Base-by-base conservation (phyloP, 331 rosid species). In the Rhamnella rubrinervis region DNA sequence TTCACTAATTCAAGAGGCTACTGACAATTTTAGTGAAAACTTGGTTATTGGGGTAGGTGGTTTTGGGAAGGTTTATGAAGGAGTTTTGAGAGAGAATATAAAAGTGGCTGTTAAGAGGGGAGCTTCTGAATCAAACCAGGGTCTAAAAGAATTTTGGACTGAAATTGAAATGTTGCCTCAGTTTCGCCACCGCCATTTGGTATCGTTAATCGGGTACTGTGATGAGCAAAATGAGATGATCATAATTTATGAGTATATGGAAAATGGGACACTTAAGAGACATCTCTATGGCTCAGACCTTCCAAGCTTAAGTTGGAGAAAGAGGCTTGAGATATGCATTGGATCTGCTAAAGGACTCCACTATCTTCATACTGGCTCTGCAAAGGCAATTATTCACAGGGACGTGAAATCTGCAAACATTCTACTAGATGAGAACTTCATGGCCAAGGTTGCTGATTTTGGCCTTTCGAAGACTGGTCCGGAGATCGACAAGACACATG, bases 291-390 rank as follows among this genome's bases (percentile, higher is more conserved):
- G 79, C 28, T 82, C 84, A 8, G 83, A 77, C 55, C 68, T 70
- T 64, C 79, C 82, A 16, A 40, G 84, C 65, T 80, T 89, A 49
- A 82, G 80, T 67, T 86, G 92, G 92, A 83, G 65, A 72, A 81
- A 77, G 61, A 80, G 92, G 84, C 89, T 89, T 60, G 89, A 82
- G 66, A 79, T 84, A 35, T 86, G 96, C 65, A 78, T 86, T 17
- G 96, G 96, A 85, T 86, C 96, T 26, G 92, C 90, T 31, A 84
- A 80, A 75, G 95, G 91, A 44, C 86, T 88, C 64, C 91, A 88
- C 78, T 88, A 88, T 71, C 95, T 88, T 58, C 96, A 89, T 57
- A 89, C 96, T 56, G 87, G 96, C 78, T 74, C 89, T 55, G 56
- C 80, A 44, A 89, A 84, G 79, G 79, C 88, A 13, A 84, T 86